Conservation (phyloP, 257 asterid species). For the Solanum habrochaites region DNA sequence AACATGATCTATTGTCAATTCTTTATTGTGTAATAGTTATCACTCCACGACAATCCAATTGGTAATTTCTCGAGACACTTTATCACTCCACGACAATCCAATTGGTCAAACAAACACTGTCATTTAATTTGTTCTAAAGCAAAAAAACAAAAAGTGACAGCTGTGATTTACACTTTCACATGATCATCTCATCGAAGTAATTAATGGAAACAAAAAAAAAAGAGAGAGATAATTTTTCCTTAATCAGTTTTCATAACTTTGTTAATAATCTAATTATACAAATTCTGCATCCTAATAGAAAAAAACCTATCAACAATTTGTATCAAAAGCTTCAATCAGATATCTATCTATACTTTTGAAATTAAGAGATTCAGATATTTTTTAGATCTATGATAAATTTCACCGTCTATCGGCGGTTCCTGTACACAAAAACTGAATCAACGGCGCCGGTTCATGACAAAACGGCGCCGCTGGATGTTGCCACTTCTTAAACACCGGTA, state of each 20-base stretch:
- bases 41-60: neutral
- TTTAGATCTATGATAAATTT: neutral
- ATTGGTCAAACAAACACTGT: neutral
- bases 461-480: conserved; percentile 73
- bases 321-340: neutral
- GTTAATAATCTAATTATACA: neutral
- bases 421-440: conserved; percentile 35
- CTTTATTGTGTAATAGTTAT: too few species aligned
- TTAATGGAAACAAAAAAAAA: neutral
- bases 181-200: neutral
- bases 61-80: neutral
- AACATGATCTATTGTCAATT: too few species aligned
- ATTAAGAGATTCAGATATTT: neutral
- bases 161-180: neutral
- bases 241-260: neutral
- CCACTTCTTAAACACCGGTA: conserved; percentile 31
- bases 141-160: neutral
- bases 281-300: neutral
- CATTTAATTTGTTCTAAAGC: neutral
- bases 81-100: neutral
- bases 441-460: conserved; percentile 34
- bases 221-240: neutral
- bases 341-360: neutral
- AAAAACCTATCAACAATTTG: neutral
- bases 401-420: conserved; percentile 30